Percentiles rank a stretch among this genome's conserved stretches.
These are phyloP conservation scores for Nissolia schottii DNA, from an alignment of 306 rosid species.

Conservation along the genomic window DNA sequence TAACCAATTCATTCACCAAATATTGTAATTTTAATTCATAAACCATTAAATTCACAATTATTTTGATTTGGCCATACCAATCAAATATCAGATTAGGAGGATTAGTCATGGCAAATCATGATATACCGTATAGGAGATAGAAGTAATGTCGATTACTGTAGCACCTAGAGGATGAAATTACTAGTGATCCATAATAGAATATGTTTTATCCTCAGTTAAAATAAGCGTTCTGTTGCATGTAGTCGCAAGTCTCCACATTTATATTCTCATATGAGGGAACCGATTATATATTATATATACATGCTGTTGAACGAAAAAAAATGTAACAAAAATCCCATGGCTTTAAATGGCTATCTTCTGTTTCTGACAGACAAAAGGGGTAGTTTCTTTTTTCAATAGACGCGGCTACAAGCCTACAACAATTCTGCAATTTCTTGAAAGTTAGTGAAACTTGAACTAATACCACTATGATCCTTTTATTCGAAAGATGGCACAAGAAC, in stretches of 20 bases:
- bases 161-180: not conserved
- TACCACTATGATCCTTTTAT: constrained; percentile 12
- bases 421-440: not conserved
- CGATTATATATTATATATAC: not conserved
- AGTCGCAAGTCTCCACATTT: not conserved
- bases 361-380: not conserved
- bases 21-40: not conserved
- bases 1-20: constrained; percentile 5
- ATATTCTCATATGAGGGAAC: not conserved
- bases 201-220: not conserved
- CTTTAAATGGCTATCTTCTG: not conserved
- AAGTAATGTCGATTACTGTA: not conserved
- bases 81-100: not conserved
- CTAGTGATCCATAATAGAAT: not conserved
- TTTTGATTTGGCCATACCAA: not conserved
- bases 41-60: not conserved
- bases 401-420: not conserved
- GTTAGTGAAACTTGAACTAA: not conserved
- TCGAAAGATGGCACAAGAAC: constrained; percentile 52
- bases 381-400: not conserved
- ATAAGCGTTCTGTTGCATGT: not conserved
- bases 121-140: not conserved
- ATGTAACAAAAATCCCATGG: not conserved
- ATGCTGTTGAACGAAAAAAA: not conserved
- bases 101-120: not conserved